Evolutionary conservation across 1,284 basidiomycete genomes (phyloP).

Genomic region (Fomitopsis schrenkii): DNA sequence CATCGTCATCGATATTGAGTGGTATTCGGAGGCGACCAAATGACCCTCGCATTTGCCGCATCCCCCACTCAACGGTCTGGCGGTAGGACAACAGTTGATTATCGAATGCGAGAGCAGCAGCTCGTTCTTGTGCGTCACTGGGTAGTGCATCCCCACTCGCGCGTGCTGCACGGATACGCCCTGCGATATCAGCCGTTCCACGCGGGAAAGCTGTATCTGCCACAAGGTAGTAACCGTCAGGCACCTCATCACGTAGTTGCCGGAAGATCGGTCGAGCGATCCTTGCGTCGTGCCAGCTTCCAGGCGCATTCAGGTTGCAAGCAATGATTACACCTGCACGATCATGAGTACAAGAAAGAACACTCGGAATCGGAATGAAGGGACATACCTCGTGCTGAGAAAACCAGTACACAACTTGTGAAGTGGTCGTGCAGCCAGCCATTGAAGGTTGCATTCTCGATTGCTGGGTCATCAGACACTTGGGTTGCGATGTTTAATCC

Average conservation of each 20-base stretch:
- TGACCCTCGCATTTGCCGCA: constrained; percentile 34
- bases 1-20: constrained; percentile 27
- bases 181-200: constrained; percentile 25
- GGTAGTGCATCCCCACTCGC: constrained; percentile 32
- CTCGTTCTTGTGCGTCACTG: constrained; percentile 15
- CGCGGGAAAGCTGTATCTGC: constrained; percentile 42
- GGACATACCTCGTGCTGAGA: constrained; percentile 29
- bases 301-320: constrained; percentile 35
- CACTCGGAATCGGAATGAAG: background rate
- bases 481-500: constrained; percentile 24
- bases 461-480: constrained; percentile 29
- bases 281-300: constrained; percentile 45
- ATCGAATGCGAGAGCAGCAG: background rate
- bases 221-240: constrained; percentile 37
- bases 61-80: constrained; percentile 45
- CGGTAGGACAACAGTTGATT: constrained; percentile 9
- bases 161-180: constrained; percentile 35
- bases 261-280: constrained; percentile 36
- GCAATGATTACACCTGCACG: constrained; percentile 28
- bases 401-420: constrained; percentile 26
- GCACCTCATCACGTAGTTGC: constrained; percentile 28
- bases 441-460: constrained; percentile 48
- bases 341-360: background rate
- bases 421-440: constrained; percentile 42
- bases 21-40: constrained; percentile 37